These are phyloP conservation scores for Bruguiera parviflora DNA, from an alignment of 345 rosid species.

Conservation along the genomic window DNA sequence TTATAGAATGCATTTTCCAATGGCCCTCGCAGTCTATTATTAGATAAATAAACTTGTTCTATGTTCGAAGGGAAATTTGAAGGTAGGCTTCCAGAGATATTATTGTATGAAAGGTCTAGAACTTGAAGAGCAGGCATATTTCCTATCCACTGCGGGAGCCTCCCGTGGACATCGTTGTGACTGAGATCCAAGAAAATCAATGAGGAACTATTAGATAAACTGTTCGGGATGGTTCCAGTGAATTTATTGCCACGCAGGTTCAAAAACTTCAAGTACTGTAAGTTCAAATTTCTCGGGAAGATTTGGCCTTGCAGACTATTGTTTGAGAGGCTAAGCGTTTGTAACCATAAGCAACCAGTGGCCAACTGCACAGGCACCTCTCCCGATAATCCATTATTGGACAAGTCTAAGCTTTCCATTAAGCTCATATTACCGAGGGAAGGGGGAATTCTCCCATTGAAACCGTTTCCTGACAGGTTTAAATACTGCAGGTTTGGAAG, in stretches of 20 bases:
- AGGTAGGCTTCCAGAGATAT: not conserved
- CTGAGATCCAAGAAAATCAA: no score
- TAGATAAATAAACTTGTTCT: not conserved
- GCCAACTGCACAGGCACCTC: not conserved
- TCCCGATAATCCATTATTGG: not conserved
- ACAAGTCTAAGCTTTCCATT: not conserved
- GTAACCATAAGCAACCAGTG: not conserved
- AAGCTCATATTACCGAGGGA: not conserved
- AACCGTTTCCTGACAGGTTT: not conserved
- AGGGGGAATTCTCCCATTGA: not conserved
- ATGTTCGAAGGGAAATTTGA: not conserved
- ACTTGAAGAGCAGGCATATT: not conserved
- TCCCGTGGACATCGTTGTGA: not conserved
- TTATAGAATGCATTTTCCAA: no score
- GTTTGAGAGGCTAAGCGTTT: not conserved
- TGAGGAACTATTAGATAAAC: no score
- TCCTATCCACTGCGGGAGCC: not conserved
- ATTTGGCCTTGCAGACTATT: no score
- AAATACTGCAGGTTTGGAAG: not conserved
- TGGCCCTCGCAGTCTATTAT: not conserved
- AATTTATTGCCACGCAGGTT: not conserved
- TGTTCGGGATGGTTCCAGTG: not conserved
- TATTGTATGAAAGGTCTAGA: constrained; percentile 2
- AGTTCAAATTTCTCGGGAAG: no score
- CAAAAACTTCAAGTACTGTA: not conserved